phyloP scores from a whole-genome alignment of 108 stramenopile genomes.

The Hondaea fermentalgiana region DNA sequence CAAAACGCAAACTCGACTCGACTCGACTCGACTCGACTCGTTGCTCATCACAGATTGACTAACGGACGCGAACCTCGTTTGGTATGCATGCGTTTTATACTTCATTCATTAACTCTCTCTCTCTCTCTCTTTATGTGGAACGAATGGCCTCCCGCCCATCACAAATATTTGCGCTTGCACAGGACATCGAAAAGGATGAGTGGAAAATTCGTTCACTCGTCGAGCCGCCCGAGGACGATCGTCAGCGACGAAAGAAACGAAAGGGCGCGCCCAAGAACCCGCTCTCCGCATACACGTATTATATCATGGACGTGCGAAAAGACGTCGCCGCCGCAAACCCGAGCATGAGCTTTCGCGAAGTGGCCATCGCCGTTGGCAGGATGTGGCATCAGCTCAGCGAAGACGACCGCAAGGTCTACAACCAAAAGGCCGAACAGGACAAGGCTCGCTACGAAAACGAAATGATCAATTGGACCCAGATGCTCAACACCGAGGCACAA shows the following conservation, averaged over 20 bases:
- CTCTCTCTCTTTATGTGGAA: too few relatives aligned
- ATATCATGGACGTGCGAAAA: constrained; percentile 7
- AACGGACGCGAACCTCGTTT: too few relatives aligned
- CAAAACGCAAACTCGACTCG: too few relatives aligned
- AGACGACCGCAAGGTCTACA: neutral
- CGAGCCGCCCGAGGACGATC: neutral
- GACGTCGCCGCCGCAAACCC: neutral
- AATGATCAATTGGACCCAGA: neutral
- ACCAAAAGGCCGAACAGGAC: constrained; percentile 18
- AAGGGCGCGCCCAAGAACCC: constrained; percentile 11
- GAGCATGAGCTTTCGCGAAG: neutral
- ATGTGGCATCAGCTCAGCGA: constrained; percentile 2
- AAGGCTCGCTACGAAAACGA: constrained; percentile 15
- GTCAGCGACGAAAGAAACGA: neutral
- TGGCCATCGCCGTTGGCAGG: neutral
- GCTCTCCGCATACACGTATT: neutral
- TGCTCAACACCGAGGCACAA: neutral
- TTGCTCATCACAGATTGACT: too few relatives aligned
- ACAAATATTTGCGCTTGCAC: neutral
- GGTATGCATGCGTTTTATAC: too few relatives aligned
- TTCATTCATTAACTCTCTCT: too few relatives aligned
- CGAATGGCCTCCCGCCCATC: neutral
- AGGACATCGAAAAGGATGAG: constrained; percentile 6
- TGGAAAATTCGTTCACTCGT: neutral
- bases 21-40: too few relatives aligned